Evolutionary conservation across 176 grass and related monocot genomes (phyloP).

Genomic region (Pharus latifolius): DNA sequence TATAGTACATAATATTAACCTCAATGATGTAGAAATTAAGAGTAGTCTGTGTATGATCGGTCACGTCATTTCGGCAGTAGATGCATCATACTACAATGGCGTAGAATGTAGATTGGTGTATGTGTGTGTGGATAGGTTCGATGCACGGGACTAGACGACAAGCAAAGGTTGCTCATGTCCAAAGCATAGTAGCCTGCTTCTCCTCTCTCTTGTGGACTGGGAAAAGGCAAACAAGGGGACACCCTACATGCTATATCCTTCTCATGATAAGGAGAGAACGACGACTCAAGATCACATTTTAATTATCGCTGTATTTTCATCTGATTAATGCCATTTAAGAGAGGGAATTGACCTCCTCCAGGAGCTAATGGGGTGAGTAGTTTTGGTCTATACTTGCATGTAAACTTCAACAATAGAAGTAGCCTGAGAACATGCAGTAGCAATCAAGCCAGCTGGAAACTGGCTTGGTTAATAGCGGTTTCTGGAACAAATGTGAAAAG

Average conservation of each 20-base stretch:
- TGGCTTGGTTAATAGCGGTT: neutral
- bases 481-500: neutral
- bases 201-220: neutral
- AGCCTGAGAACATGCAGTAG: too few species aligned
- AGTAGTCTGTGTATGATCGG: too few species aligned
- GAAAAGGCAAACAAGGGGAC: too few species aligned
- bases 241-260: neutral
- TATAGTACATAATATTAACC: too few species aligned
- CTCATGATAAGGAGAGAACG: neutral
- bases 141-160: neutral
- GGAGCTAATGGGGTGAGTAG: too few species aligned
- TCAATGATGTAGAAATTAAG: too few species aligned
- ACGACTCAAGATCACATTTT: neutral
- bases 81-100: too few species aligned
- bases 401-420: too few species aligned
- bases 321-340: neutral
- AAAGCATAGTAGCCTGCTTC: neutral
- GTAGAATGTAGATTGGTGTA: too few species aligned
- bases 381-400: too few species aligned
- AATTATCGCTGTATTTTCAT: neutral
- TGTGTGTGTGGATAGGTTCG: neutral
- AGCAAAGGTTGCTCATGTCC: neutral
- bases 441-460: constrained; percentile 7
- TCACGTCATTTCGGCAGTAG: too few species aligned
- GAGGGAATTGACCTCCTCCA: neutral